Percentiles rank a stretch among this genome's conserved stretches.
phyloP scores from a whole-genome alignment of 352 stramenopile species.

The Globisporangium yorkense region DNA sequence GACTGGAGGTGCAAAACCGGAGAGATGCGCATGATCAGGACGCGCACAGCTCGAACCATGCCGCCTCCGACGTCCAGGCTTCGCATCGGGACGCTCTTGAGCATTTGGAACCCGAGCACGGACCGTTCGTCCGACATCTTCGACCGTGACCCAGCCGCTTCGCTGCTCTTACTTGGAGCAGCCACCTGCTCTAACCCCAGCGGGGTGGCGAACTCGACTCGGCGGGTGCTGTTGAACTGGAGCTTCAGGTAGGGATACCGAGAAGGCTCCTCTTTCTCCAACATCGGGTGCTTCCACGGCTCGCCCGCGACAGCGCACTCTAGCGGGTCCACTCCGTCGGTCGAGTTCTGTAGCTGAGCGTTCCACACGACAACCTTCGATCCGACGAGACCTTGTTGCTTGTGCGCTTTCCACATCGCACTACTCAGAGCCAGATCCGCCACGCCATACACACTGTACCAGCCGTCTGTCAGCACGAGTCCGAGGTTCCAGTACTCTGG shows the following conservation, averaged over 20 bases:
- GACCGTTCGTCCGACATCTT: constrained; percentile 4
- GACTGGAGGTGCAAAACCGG: constrained; percentile 58
- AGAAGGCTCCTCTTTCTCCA: constrained; percentile 39
- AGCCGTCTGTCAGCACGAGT: constrained; percentile 66
- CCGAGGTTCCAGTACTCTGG: constrained; percentile 49
- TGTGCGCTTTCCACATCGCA: constrained; percentile 44
- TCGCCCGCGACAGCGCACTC: constrained; percentile 46
- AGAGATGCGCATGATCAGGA: constrained; percentile 45
- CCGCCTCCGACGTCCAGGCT: constrained; percentile 56
- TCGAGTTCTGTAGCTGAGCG: constrained; percentile 50
- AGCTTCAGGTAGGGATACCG: constrained; percentile 59
- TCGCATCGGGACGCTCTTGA: constrained; percentile 62
- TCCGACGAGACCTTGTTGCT: constrained; percentile 31
- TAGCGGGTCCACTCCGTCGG: constrained; percentile 59
- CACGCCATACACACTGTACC: constrained; percentile 62
- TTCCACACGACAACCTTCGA: constrained; percentile 70
- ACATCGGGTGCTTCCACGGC: constrained; percentile 39
- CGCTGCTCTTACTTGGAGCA: neutral
- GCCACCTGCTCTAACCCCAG: constrained; percentile 42
- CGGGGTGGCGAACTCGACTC: constrained; percentile 28
- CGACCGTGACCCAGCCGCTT: neutral
- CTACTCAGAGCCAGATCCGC: constrained; percentile 34
- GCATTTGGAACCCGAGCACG: constrained; percentile 29
- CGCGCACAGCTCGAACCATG: constrained; percentile 51
- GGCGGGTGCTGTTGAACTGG: constrained; percentile 63